Percentiles rank a stretch among this genome's conserved stretches.
Evolutionary conservation across 139 green algal genomes (phyloP).

Genomic region (Chlorella ohadii): DNA sequence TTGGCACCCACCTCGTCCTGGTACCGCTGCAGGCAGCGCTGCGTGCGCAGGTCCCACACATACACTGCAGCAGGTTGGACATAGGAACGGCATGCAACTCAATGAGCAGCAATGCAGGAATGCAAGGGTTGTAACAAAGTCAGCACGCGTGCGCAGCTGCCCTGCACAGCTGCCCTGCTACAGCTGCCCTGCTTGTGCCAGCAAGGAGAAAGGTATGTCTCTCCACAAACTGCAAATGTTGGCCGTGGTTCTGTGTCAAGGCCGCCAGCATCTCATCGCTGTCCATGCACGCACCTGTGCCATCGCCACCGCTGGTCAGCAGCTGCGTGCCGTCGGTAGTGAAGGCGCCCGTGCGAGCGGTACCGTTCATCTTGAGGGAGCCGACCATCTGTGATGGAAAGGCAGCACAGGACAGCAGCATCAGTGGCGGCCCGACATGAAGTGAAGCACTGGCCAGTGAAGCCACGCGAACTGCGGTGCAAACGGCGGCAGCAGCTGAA

Average conservation of each 20-base stretch:
- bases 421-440: not conserved
- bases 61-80: slow-evolving; percentile 76
- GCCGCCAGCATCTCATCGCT: too few species aligned
- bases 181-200: too few species aligned
- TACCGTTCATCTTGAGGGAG: slow-evolving; percentile 89
- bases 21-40: slow-evolving; percentile 74
- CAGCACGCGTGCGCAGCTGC: too few species aligned
- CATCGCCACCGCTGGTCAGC: slow-evolving; percentile 79
- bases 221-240: too few species aligned
- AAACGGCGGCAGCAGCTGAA: not conserved
- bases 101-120: not conserved
- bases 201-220: too few species aligned
- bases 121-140: too few species aligned
- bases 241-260: too few species aligned
- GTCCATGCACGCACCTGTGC: slow-evolving; percentile 29
- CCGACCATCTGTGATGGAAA: slow-evolving; percentile 64
- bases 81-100: not conserved
- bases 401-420: not conserved
- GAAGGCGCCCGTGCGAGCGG: slow-evolving; percentile 74
- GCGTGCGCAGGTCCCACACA: slow-evolving; percentile 92
- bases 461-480: too few species aligned
- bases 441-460: too few species aligned
- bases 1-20: slow-evolving; percentile 63
- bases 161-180: too few species aligned
- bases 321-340: slow-evolving; percentile 70